Percentiles rank a stretch among this genome's conserved stretches.
Conservation (phyloP, 2,329 filamentous ascomycete species). For the Taxawa tesnikishii region DNA sequence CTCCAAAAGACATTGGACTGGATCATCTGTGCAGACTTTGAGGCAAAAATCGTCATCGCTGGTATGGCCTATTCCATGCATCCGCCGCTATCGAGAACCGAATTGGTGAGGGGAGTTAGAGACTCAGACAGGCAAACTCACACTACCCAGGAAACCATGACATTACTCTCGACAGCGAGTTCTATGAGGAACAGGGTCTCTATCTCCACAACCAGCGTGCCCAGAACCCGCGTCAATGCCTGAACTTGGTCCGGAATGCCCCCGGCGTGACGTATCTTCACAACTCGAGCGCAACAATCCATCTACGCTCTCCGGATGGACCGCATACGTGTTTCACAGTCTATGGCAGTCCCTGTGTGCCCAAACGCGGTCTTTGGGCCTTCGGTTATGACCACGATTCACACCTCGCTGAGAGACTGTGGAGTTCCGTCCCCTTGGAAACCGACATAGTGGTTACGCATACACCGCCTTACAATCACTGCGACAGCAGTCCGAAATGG, state of each 20-base stretch:
- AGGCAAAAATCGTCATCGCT: conserved; percentile 58
- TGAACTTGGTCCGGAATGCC: conserved; percentile 37
- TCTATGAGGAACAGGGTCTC: conserved; percentile 42
- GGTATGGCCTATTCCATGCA: no score
- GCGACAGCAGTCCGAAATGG: conserved; percentile 33
- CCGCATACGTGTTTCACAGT: conserved; percentile 51
- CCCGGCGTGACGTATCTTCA: conserved; percentile 51
- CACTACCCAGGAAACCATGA: conserved; percentile 56
- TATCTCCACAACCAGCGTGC: conserved; percentile 45
- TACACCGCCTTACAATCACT: conserved; percentile 50
- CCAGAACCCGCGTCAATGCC: conserved; percentile 43
- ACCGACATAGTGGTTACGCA: conserved; percentile 60
- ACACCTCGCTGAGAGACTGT: conserved; percentile 31
- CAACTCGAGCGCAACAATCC: conserved; percentile 43
- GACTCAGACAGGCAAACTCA: no score
- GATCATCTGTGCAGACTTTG: conserved; percentile 55
- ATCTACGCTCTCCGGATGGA: conserved; percentile 40
- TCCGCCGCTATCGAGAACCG: no score
- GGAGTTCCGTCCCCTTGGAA: conserved; percentile 49
- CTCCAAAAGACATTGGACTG: conserved; percentile 51
- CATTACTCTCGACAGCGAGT: conserved; percentile 48
- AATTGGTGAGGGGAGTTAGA: no score
- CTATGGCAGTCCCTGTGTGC: conserved; percentile 61
- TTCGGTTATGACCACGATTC: conserved; percentile 45
- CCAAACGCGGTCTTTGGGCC: conserved; percentile 44